Conservation (phyloP, 164 flowering plant genomes). For the Annona squamosa region DNA sequence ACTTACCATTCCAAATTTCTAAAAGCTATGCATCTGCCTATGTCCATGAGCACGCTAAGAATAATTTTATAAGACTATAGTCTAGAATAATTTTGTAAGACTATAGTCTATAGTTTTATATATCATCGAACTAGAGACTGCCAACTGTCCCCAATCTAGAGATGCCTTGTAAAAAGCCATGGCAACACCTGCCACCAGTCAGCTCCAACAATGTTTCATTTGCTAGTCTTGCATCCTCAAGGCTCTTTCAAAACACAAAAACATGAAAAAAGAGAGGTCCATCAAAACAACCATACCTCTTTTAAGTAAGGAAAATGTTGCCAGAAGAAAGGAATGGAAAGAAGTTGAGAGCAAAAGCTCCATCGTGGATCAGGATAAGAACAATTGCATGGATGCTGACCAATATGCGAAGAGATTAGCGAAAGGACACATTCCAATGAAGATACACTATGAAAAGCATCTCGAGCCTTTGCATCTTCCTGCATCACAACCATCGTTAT, state of each 20-base stretch:
- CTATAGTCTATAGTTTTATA: too few relatives aligned
- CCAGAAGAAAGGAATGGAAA: conserved; percentile 88
- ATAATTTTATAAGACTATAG: too few relatives aligned
- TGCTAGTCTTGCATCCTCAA: not conserved
- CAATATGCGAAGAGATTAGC: conserved; percentile 49
- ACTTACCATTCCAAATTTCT: too few relatives aligned
- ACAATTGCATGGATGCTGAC: conserved; percentile 53
- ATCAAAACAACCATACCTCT: conserved; percentile 39
- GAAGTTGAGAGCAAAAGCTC: conserved; percentile 77
- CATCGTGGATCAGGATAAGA: conserved; percentile 39
- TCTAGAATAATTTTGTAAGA: too few relatives aligned
- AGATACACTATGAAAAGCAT: conserved; percentile 28
- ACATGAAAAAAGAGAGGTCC: not conserved
- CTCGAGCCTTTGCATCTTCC: conserved; percentile 27
- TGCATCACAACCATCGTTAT: conserved; percentile 23
- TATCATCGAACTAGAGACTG: too few relatives aligned
- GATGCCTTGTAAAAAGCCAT: too few relatives aligned
- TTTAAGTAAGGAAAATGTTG: conserved; percentile 54
- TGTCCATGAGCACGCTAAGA: too few relatives aligned
- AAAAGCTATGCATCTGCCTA: too few relatives aligned
- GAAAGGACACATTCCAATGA: conserved; percentile 58
- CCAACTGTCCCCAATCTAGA: too few relatives aligned
- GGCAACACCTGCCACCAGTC: too few relatives aligned
- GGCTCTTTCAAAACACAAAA: not conserved
- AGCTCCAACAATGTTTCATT: not conserved